Evolutionary conservation across 345 rosid genomes (phyloP), one percentile per base, ranked within the genome.

Genomic region (Salix purpurea): DNA sequence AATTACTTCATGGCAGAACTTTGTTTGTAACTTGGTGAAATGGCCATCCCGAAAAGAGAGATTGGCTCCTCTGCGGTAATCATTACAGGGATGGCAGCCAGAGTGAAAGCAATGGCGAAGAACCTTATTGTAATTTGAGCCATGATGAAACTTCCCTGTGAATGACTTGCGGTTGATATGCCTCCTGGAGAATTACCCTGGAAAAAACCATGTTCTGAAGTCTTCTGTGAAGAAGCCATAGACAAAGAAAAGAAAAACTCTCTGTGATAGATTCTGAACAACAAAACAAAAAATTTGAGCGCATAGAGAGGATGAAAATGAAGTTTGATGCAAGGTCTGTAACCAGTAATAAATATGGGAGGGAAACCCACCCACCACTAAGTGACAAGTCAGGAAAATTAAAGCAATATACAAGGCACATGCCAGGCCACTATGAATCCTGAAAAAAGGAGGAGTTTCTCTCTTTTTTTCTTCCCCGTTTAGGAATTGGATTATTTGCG

Each of bases 1-100:
- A 9, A 15, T 66, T 72, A 86, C 95, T 82, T 88, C 84, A 67
- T 48, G 40, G 91, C 81, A 52, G 90, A 84, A 19, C 87, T 61
- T 83, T 81, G 73, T 75, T 66, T 77, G 74, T 84, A 89, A 23
- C 78, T 82, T 69, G 88, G 87, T 0, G 11, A 54, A 21, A 88
- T 42, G 7, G 12, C 26, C 56, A 82, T 36, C 8, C 87, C 86
- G 40, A 85, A 76, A 2, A 85, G 1, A 0, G 48, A 0, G 19
- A 85, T 39, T 46, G 81, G 18, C 58, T 88, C 83, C 54, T 78
- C 28, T 67, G 81, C 78, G 30, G 83, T 84, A 76, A 78, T 70
- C 85, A 89, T 54, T 4, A 87, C 72, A 72, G 76, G 46, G 58
- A 84, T 74, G 4, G 92, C 84, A 70, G 78, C 80, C 71, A 83